Evolutionary conservation across 345 rosid species (phyloP).

Genomic region (Odontarrhena argentea): DNA sequence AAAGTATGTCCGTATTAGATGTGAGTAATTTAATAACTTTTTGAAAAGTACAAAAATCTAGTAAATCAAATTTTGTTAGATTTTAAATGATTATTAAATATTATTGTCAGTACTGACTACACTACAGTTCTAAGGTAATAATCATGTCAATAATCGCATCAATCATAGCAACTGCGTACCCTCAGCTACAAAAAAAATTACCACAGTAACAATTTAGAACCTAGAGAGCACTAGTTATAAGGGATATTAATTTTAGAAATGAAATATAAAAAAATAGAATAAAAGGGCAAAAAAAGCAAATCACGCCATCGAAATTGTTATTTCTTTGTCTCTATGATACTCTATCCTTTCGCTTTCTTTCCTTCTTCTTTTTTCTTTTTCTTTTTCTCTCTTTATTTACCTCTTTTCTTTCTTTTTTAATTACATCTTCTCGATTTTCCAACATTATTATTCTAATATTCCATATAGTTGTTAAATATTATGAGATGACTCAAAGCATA

Average conservation of each 20-base stretch:
- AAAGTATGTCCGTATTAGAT: too few species aligned
- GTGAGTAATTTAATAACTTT: background rate
- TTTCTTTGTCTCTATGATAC: slow-evolving; percentile 54
- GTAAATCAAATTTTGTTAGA: too few species aligned
- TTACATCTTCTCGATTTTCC: slow-evolving; percentile 10
- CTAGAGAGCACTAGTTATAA: background rate
- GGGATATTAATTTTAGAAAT: background rate
- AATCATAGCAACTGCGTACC: slow-evolving; percentile 25
- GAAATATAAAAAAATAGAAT: background rate
- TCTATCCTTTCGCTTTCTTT: slow-evolving; percentile 55
- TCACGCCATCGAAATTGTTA: slow-evolving; percentile 26
- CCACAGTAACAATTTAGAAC: slow-evolving; percentile 7
- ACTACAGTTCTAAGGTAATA: slow-evolving; percentile 18
- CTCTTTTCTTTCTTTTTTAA: background rate
- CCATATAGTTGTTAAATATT: background rate
- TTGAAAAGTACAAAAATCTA: too few species aligned
- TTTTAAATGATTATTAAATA: background rate
- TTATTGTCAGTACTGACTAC: slow-evolving; percentile 8
- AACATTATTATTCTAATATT: background rate
- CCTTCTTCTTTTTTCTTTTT: slow-evolving; percentile 18
- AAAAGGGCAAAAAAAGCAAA: slow-evolving; percentile 22
- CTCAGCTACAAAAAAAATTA: slow-evolving; percentile 22
- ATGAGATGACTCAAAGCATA: background rate
- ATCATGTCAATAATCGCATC: slow-evolving; percentile 38
- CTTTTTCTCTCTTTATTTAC: background rate